These are phyloP conservation scores for Suillus cothurnatus DNA, from an alignment of 768 basidiomycete species.

Conservation along the genomic window DNA sequence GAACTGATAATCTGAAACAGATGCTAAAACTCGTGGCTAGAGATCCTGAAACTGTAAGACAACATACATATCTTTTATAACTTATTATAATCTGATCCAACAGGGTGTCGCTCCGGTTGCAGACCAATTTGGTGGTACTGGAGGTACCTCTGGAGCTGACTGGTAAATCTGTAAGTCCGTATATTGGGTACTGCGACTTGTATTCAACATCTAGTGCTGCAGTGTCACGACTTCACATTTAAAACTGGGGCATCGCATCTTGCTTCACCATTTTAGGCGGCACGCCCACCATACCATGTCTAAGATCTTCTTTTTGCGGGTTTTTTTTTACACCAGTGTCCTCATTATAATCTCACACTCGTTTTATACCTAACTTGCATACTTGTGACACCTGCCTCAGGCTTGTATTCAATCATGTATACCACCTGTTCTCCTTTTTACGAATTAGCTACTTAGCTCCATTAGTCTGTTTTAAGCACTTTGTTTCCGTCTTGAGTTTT, in stretches of 20 bases:
- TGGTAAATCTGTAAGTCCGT: constrained; percentile 22
- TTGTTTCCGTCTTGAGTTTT: not conserved
- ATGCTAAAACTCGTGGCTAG: constrained; percentile 17
- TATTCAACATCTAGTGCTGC: not conserved
- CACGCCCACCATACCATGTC: not conserved
- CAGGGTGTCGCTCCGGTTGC: constrained; percentile 18
- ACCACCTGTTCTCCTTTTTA: not conserved
- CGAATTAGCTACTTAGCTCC: not conserved
- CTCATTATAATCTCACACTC: constrained; percentile 11
- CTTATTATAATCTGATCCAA: constrained; percentile 9
- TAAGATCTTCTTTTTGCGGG: not conserved
- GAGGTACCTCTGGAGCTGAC: constrained; percentile 22
- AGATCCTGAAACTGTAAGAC: constrained; percentile 15
- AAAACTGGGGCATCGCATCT: not conserved
- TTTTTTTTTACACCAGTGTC: constrained; percentile 5
- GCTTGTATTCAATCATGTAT: constrained; percentile 13
- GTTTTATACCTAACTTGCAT: constrained; percentile 12
- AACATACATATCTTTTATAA: not conserved
- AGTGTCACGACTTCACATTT: not conserved
- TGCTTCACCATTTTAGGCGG: not conserved
- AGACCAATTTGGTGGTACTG: constrained; percentile 22
- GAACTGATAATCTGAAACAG: constrained; percentile 15
- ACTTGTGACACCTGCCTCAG: not conserved
- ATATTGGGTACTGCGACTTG: not conserved
- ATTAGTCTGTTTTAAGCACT: too few relatives aligned